Base-by-base conservation (phyloP, 2,329 filamentous ascomycete genomes). In the Gyromitra esculenta region DNA sequence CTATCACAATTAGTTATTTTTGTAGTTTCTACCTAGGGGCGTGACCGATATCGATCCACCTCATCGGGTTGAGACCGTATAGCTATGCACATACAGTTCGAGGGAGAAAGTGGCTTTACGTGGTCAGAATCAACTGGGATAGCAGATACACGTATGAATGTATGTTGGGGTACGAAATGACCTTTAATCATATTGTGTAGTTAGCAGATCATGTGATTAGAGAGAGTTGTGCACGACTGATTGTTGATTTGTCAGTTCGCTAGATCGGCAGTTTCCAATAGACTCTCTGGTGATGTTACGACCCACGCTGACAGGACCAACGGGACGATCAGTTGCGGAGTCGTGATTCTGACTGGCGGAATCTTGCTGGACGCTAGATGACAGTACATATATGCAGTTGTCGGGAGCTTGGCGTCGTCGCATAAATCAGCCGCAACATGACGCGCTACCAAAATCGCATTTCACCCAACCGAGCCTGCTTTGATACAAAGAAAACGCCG, bases 321-420 rank as follows among this genome's bases (percentile, higher is more conserved):
- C 13, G 37, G 57, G 7, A 60, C 5, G 37, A 60, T 21, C n/a
- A 56, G 7, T 60, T 18, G 7, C 18, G 62, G 35, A 39, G 18
- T 50, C 43, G 8, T 21, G 15, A 21, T 18, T 52, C 41, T 65
- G 41, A 18, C 21, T 64, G 60, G 60, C 25, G 1, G 25, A 64
- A 21, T 63, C 59, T 63, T 39, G 18, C n/a, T 18, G 21, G 11
- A 50, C 13, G 60, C 11, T 35, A 67, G 54, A 18, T 21, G 31
- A 18, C 48, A 52, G 48, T 21, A 21, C 18, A 21, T 21, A 21
- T 21, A 21, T 21, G 18, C n/a, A 21, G 48, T 11, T 52, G 43
- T 54, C 45, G 21, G 59, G 68, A 56, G 59, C 68, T 72, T 72
- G 69, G 69, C 60, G 45, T n/a, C 39, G 45, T 50, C 48, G 69